Base-by-base conservation (phyloP, 495 filamentous ascomycete species). In the Hyaloscypha variabilis region DNA sequence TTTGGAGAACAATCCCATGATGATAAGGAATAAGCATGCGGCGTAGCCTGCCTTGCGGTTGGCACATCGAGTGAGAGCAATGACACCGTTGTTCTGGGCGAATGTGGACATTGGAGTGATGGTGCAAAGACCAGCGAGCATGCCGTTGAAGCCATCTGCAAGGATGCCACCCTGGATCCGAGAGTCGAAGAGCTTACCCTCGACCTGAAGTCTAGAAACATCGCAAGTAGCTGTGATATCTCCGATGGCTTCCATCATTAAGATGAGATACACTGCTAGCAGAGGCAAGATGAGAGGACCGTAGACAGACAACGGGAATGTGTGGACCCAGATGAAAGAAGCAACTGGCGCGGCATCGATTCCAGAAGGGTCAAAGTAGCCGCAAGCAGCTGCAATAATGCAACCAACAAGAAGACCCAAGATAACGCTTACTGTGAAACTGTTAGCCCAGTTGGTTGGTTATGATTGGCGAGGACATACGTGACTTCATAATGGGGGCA, bases 1-100 rank as follows among this genome's bases (percentile, higher is more conserved):
- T 68, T 97, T 97, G 63, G 92, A 87, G 76, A 97, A 96, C 67
- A 97, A 80, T 50, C 93, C 93, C 90, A 94, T 93, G 73, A 97
- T 73, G 60, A 97, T 77, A 23, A 97, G 82, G 82, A 96, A 97
- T 70, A 93, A 79, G 79, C 82, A 88, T 70, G 79, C 84, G 67
- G 78, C 82, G 67, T 92, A 97, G 13, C 93, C 93, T 3, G 93
- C 93, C 14, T 86, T 91, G 56, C 93, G 86, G 76, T 95, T 97
- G 0, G 93, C 93, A 75, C 93, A 97, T 24, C 91, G 85, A 3
- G 93, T 96, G 24, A 96, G 81, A 6, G 92, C 89, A 67, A 97
- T 96, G 63, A 97, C 94, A 68, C 93, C 84, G 77, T 97, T 97
- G 77, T 97, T 97, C 76, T 97, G 92, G 0, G 93, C 88, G 21